Base-by-base conservation (phyloP, 139 green algal species). In the Chlamydomonas incerta region DNA sequence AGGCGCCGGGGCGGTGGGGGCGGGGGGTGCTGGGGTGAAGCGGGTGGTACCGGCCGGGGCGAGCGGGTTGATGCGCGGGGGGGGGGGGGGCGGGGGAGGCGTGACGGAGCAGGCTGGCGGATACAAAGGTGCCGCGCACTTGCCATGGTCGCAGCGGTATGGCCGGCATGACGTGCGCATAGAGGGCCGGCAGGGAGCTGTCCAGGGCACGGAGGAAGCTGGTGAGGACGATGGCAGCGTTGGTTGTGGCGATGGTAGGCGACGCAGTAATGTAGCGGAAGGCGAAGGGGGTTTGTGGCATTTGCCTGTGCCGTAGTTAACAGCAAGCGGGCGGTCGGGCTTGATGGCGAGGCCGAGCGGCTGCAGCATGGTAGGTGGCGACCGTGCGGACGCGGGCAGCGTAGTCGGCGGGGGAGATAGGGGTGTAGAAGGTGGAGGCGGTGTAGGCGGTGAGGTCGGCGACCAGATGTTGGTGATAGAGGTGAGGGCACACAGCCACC, bases 221-320 rank as follows among this genome's bases (percentile, higher is more conserved):
- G n/a, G 65, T 71, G 29, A 71, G 65, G 65, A 37, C 3, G 29
- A 21, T 37, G 65, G 65, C 65, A 4, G 65, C 65, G 29, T 10
- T 6, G 65, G 28, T 71, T 20, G 65, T 71, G 29, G 65, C 24
- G 65, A 71, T 18, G n/a, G 10, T 10, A 18, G 65, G 65, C 6
- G 65, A 71, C 24, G 65, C 65, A 28, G 65, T 71, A 28, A 71
- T 71, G 65, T 41, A 71, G n/a, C 65, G 65, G 65, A 46, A 71
- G 10, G 23, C 29, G 29, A 28, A 28, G 9, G 10, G 29, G 29
- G 65, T 41, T 28, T 71, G 29, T 71, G 65, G 29, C 18, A 20
- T 18, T 71, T 71, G 65, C 20, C 6, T 10, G 29, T 71, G 29
- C 6, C n/a, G 65, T 71, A 71, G 65, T 71, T 41, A 28, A 41